phyloP scores from a whole-genome alignment of 2,329 filamentous ascomycete genomes.

The Aspergillus ochraceoroseus region DNA sequence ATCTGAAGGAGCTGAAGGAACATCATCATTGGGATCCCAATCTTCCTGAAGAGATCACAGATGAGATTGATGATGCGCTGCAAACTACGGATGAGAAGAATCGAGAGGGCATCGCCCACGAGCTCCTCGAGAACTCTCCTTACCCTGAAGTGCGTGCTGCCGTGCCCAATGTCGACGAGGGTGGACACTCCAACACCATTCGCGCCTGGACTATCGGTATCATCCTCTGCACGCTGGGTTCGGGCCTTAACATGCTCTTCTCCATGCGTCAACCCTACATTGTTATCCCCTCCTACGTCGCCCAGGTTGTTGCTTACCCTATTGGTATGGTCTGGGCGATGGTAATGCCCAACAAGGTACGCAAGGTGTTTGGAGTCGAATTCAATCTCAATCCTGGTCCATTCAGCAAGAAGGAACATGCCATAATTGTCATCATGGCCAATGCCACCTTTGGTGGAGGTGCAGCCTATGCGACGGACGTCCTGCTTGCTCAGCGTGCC shows the following conservation, averaged over 20 bases:
- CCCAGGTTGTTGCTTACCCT: constrained; percentile 60
- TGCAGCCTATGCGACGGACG: constrained; percentile 66
- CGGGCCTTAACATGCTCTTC: constrained; percentile 58
- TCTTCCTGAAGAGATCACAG: constrained; percentile 57
- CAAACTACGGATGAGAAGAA: constrained; percentile 53
- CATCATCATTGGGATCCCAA: constrained; percentile 62
- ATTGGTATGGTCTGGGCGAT: constrained; percentile 40
- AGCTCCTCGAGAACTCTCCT: constrained; percentile 61
- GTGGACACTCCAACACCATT: constrained; percentile 60
- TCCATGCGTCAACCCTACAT: constrained; percentile 55
- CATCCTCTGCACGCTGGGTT: constrained; percentile 58
- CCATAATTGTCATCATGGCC: constrained; percentile 50
- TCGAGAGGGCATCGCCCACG: constrained; percentile 55
- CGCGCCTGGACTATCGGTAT: constrained; percentile 61
- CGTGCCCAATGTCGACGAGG: constrained; percentile 61
- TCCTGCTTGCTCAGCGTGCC: constrained; percentile 64
- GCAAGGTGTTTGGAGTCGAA: constrained; percentile 36
- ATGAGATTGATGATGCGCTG: constrained; percentile 57
- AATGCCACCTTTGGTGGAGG: constrained; percentile 61
- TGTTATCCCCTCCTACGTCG: constrained; percentile 57
- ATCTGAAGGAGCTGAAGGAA: constrained; percentile 54
- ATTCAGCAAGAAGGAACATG: constrained; percentile 48
- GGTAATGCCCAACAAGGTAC: constrained; percentile 36
- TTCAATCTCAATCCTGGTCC: constrained; percentile 43
- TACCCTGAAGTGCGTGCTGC: constrained; percentile 64